These are phyloP conservation scores for Steccherinum ochraceum DNA, from an alignment of 768 basidiomycete genomes.

Conservation along the genomic window DNA sequence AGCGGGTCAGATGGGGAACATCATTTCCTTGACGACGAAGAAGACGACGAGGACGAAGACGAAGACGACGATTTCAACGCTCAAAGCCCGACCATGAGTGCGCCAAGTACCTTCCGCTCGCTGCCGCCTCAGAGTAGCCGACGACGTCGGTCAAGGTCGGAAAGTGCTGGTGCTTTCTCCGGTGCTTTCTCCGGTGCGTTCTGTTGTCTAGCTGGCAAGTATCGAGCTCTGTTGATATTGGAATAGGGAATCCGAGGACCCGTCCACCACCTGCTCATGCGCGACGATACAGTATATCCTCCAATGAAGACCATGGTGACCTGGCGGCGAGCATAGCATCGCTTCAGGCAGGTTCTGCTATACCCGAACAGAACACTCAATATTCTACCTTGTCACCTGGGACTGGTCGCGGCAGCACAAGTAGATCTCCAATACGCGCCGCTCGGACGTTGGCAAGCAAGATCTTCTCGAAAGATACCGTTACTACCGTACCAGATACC, in stretches of 20 bases:
- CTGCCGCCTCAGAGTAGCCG: neutral
- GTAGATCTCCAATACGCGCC: slow-evolving; percentile 29
- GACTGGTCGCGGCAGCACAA: slow-evolving; percentile 11
- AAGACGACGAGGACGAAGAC: slow-evolving; percentile 47
- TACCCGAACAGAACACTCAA: slow-evolving; percentile 14
- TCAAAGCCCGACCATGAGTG: slow-evolving; percentile 18
- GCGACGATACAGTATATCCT: slow-evolving; percentile 43
- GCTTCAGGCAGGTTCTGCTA: slow-evolving; percentile 18
- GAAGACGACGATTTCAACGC: slow-evolving; percentile 39
- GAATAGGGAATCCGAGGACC: slow-evolving; percentile 14
- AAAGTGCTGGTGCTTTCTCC: slow-evolving; percentile 6
- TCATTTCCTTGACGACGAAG: slow-evolving; percentile 53
- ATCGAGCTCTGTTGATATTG: too few relatives aligned
- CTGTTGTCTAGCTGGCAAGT: too few relatives aligned
- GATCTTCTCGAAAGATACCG: slow-evolving; percentile 46
- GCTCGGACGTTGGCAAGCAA: slow-evolving; percentile 38
- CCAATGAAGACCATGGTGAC: slow-evolving; percentile 37
- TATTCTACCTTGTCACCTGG: neutral
- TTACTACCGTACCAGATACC: slow-evolving; percentile 37
- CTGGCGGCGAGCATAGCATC: slow-evolving; percentile 34
- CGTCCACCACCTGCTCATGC: slow-evolving; percentile 10
- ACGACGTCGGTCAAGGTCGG: slow-evolving; percentile 12
- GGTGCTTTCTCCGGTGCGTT: too few relatives aligned
- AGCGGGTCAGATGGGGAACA: slow-evolving; percentile 43
- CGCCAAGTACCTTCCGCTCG: slow-evolving; percentile 23